These are phyloP conservation scores for Dendrobium nobile DNA, from an alignment of 106 monocot genomes.

Conservation along the genomic window DNA sequence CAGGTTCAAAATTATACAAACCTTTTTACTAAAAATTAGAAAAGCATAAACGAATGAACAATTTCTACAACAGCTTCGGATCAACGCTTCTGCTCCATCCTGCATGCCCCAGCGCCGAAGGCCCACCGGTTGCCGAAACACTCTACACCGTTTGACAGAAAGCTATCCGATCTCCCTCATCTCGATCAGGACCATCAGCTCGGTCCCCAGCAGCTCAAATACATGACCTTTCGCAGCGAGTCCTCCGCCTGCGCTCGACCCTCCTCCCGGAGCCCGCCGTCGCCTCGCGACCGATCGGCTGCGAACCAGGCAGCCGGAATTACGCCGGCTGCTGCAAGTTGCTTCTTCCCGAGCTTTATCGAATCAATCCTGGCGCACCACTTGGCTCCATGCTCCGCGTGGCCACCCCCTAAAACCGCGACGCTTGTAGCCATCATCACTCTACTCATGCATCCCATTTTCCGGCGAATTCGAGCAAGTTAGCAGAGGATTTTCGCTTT, in stretches of 20 bases:
- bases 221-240: slow-evolving; percentile 3
- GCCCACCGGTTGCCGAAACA: neutral
- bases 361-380: neutral
- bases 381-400: neutral
- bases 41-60: neutral
- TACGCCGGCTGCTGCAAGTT: neutral
- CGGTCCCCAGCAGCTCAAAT: slow-evolving; percentile 11
- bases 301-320: neutral
- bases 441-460: slow-evolving; percentile 4
- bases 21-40: neutral
- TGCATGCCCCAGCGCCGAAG: neutral
- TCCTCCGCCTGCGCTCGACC: neutral
- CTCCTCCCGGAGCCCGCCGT: neutral
- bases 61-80: neutral
- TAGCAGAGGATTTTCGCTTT: neutral
- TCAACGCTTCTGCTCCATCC: neutral
- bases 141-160: neutral
- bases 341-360: neutral
- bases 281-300: neutral
- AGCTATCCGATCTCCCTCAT: neutral
- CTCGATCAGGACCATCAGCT: neutral
- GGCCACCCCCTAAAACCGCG: neutral
- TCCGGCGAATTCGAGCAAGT: neutral
- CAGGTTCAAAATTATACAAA: too few species aligned
- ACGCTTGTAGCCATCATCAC: slow-evolving; percentile 7